These are phyloP conservation scores for Aureobasidium pullulans DNA, from an alignment of 2,329 filamentous ascomycete species.

Conservation along the genomic window DNA sequence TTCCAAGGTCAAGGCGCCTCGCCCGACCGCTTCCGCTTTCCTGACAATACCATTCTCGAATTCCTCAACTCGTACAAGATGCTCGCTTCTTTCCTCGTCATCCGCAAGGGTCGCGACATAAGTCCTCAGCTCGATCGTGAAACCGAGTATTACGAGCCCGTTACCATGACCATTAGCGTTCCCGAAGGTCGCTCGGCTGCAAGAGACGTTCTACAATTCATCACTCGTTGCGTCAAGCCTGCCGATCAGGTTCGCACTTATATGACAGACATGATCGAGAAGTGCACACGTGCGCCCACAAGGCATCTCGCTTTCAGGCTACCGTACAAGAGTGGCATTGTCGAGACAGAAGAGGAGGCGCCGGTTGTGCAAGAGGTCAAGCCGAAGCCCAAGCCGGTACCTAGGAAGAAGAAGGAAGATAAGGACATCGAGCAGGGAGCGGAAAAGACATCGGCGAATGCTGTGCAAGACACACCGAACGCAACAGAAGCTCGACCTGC, in stretches of 20 bases:
- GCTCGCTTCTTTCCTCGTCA: slow-evolving; percentile 69
- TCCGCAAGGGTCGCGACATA: slow-evolving; percentile 61
- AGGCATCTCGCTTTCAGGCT: slow-evolving; percentile 50
- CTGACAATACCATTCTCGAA: slow-evolving; percentile 70
- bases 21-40: slow-evolving; percentile 71
- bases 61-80: slow-evolving; percentile 48
- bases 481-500: neutral
- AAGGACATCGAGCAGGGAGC: slow-evolving; percentile 5
- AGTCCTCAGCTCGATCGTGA: slow-evolving; percentile 28
- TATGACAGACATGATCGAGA: slow-evolving; percentile 52
- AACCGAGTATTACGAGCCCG: slow-evolving; percentile 69
- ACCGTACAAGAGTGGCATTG: slow-evolving; percentile 34
- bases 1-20: slow-evolving; percentile 50
- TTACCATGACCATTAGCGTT: slow-evolving; percentile 47
- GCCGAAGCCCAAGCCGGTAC: slow-evolving; percentile 5
- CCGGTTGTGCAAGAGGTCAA: slow-evolving; percentile 11
- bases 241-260: slow-evolving; percentile 45
- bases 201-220: slow-evolving; percentile 46
- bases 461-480: neutral
- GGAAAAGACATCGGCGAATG: neutral
- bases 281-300: slow-evolving; percentile 47
- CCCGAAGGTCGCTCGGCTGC: neutral
- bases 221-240: slow-evolving; percentile 50
- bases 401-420: slow-evolving; percentile 10
- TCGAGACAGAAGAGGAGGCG: slow-evolving; percentile 27